Percentiles rank a stretch among this genome's conserved stretches.
Evolutionary conservation across 1,284 basidiomycete species (phyloP).

Genomic region (Phlebopus sp.): DNA sequence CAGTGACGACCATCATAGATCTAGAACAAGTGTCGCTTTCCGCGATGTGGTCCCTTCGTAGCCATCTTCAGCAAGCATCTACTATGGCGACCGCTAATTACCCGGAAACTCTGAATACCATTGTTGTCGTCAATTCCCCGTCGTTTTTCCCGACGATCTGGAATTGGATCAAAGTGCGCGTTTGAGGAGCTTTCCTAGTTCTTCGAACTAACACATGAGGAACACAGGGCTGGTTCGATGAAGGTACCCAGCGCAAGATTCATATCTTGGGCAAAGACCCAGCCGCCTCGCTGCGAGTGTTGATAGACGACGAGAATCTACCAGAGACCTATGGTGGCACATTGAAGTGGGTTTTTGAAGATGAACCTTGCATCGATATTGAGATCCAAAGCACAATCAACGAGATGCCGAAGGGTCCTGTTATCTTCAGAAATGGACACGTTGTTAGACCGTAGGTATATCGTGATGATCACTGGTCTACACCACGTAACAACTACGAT

Average conservation of each 20-base stretch:
- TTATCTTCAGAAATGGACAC: slow-evolving; percentile 45
- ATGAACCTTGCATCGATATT: slow-evolving; percentile 59
- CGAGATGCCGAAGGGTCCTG: slow-evolving; percentile 52
- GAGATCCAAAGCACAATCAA: slow-evolving; percentile 40
- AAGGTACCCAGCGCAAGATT: slow-evolving; percentile 69
- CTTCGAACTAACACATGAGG: background rate
- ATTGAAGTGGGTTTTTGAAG: slow-evolving; percentile 63
- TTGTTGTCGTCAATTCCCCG: slow-evolving; percentile 72
- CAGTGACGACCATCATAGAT: slow-evolving; percentile 73
- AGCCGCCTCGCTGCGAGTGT: slow-evolving; percentile 44
- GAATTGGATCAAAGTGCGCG: slow-evolving; percentile 70
- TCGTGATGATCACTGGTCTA: no score
- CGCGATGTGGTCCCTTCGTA: slow-evolving; percentile 65
- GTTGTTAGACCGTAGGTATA: slow-evolving; percentile 21
- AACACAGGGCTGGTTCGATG: slow-evolving; percentile 68
- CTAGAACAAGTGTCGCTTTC: slow-evolving; percentile 57
- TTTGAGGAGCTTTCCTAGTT: background rate
- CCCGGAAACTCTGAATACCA: slow-evolving; percentile 67
- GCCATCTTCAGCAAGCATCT: slow-evolving; percentile 71
- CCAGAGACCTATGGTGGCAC: slow-evolving; percentile 67
- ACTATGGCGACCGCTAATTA: slow-evolving; percentile 74
- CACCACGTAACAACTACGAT: no score
- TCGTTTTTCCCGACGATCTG: slow-evolving; percentile 75
- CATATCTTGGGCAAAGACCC: slow-evolving; percentile 62
- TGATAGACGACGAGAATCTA: slow-evolving; percentile 56